Conservation (phyloP, 768 basidiomycete genomes). For the Kwoniella dejecticola region DNA sequence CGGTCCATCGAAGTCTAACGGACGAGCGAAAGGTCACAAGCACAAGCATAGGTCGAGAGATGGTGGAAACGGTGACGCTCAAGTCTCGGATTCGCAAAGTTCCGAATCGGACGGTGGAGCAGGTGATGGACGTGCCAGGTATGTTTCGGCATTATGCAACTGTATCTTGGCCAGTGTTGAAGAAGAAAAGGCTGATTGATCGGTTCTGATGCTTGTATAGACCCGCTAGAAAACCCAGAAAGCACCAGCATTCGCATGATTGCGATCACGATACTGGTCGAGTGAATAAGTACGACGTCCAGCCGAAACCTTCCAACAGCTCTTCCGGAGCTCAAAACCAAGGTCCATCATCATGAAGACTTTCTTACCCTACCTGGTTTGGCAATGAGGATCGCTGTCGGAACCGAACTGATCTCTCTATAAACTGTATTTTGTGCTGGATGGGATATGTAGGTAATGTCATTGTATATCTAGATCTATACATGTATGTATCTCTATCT, state of each 20-base stretch:
- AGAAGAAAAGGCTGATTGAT: neutral
- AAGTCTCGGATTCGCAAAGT: constrained; percentile 23
- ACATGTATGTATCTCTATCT: constrained; percentile 11
- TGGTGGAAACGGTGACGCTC: constrained; percentile 49
- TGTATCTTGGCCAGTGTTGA: neutral
- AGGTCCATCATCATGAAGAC: neutral
- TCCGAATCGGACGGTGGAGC: constrained; percentile 40
- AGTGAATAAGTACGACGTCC: constrained; percentile 22
- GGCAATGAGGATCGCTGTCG: no score
- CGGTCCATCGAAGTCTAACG: constrained; percentile 1
- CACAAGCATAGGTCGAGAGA: constrained; percentile 6
- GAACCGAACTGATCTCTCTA: no score
- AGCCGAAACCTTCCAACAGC: constrained; percentile 10
- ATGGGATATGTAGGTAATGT: neutral
- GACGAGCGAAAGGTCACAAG: neutral
- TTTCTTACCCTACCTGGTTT: no score
- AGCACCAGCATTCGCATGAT: constrained; percentile 15
- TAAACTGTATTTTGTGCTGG: neutral
- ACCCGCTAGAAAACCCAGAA: constrained; percentile 16
- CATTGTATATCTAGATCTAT: neutral
- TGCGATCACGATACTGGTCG: constrained; percentile 14
- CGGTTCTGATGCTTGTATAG: no score
- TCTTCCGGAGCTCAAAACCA: neutral
- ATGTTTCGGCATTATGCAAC: neutral
- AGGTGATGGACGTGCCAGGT: constrained; percentile 24